phyloP scores from a whole-genome alignment of 257 asterid species.

The Anisodus acutangulus region DNA sequence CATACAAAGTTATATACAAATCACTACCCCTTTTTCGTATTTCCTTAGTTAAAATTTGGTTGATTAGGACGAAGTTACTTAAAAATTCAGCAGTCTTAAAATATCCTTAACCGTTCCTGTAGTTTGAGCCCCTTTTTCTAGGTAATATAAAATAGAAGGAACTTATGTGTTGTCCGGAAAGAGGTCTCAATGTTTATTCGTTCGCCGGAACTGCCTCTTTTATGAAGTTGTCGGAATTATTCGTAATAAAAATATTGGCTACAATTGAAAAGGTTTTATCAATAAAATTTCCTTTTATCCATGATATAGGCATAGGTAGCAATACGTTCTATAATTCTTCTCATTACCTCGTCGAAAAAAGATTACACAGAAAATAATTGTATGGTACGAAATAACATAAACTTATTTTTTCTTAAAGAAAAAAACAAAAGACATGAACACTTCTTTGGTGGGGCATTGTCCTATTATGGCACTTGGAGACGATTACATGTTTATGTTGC shows the following conservation, averaged over 20 bases:
- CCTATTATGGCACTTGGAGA: not conserved
- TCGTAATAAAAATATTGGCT: slow-evolving; percentile 12
- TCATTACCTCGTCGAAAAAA: not conserved
- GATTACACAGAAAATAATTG: not conserved
- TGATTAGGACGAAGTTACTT: not conserved
- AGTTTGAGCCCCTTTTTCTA: not conserved
- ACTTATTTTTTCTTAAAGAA: not conserved
- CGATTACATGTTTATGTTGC: not conserved
- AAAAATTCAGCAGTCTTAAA: not conserved
- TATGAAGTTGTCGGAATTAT: slow-evolving; percentile 18
- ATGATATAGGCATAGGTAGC: not conserved
- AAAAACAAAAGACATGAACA: not conserved
- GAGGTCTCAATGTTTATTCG: not conserved
- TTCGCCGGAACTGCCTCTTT: not conserved
- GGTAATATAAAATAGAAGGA: not conserved
- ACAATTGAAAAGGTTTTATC: not conserved
- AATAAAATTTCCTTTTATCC: slow-evolving; percentile 17
- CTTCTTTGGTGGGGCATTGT: not conserved
- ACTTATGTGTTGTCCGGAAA: not conserved
- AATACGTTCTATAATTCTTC: slow-evolving; percentile 19
- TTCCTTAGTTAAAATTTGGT: not conserved
- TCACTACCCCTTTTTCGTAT: not conserved
- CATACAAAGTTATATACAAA: not conserved
- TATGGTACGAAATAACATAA: not conserved
- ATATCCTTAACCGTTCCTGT: not conserved